Evolutionary conservation across 225 moss, liverwort and hornwort genomes (phyloP).

Genomic region (Polytrichum commune): DNA sequence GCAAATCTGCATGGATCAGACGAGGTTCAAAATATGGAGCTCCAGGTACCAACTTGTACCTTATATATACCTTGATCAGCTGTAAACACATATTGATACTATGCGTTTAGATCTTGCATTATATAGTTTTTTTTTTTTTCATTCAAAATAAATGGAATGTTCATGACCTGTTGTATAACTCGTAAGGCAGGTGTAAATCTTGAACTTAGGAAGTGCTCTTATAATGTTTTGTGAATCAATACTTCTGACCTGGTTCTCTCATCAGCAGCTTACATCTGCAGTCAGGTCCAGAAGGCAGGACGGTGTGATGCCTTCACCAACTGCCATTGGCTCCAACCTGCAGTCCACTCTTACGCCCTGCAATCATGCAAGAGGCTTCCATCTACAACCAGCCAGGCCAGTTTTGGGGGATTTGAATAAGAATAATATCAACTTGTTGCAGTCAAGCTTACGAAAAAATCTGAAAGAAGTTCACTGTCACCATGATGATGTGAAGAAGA

Average conservation of each 20-base stretch:
- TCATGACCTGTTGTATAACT: neutral
- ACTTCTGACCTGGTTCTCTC: no score
- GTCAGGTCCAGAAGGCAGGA: slow-evolving; percentile 20
- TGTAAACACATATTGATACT: neutral
- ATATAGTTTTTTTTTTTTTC: neutral
- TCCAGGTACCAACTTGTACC: slow-evolving; percentile 20
- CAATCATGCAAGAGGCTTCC: slow-evolving; percentile 9
- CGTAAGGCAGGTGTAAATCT: neutral
- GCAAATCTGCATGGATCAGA: slow-evolving; percentile 23
- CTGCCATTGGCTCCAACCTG: slow-evolving; percentile 5
- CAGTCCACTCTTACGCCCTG: slow-evolving; percentile 5
- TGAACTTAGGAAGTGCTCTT: neutral
- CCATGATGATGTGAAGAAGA: no score
- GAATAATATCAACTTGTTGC: slow-evolving; percentile 15
- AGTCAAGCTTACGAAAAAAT: slow-evolving; percentile 13
- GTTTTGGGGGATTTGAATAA: slow-evolving; percentile 22
- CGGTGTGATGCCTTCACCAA: slow-evolving; percentile 14
- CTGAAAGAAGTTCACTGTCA: neutral
- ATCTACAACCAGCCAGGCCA: slow-evolving; percentile 26
- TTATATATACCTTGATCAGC: neutral
- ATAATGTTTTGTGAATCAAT: slow-evolving; percentile 5
- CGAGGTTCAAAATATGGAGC: slow-evolving; percentile 23
- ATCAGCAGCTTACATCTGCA: slow-evolving; percentile 20
- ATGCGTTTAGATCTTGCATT: neutral
- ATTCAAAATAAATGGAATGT: neutral